These are phyloP conservation scores for Iberis pinnata DNA, from an alignment of 345 rosid genomes.

Conservation along the genomic window DNA sequence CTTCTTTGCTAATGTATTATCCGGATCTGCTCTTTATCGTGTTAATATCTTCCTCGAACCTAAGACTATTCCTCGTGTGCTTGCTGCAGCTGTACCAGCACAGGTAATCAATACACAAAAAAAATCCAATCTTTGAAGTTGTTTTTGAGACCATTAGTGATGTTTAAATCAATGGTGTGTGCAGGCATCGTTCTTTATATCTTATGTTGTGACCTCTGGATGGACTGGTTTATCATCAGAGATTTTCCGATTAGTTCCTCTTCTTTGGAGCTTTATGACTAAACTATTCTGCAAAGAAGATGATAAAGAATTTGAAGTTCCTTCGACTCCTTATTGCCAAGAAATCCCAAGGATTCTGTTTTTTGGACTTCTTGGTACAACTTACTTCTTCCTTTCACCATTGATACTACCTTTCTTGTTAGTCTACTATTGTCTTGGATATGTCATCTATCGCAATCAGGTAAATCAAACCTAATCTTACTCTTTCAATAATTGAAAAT, in stretches of 20 bases:
- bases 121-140: conserved; percentile 1
- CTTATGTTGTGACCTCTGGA: conserved; percentile 88
- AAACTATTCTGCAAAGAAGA: conserved; percentile 38
- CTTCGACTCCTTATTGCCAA: conserved; percentile 54
- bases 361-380: conserved; percentile 78
- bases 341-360: conserved; percentile 63
- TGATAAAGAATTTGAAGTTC: conserved; percentile 49
- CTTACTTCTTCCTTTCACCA: conserved; percentile 84
- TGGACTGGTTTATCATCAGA: conserved; percentile 86
- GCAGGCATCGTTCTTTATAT: conserved; percentile 87
- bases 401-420: conserved; percentile 80
- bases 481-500: not conserved
- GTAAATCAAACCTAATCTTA: conserved; percentile 27
- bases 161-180: conserved; percentile 27
- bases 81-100: conserved; percentile 77
- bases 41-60: conserved; percentile 67
- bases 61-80: conserved; percentile 56
- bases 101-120: conserved; percentile 51
- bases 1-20: conserved; percentile 73
- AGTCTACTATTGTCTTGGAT: conserved; percentile 77
- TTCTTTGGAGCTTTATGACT: conserved; percentile 36
- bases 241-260: conserved; percentile 58
- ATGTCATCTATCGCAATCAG: conserved; percentile 86
- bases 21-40: conserved; percentile 69
- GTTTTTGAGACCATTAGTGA: conserved; percentile 1